Base-by-base conservation (phyloP, 352 stramenopile genomes). In the Elongisporangium undulatum region DNA sequence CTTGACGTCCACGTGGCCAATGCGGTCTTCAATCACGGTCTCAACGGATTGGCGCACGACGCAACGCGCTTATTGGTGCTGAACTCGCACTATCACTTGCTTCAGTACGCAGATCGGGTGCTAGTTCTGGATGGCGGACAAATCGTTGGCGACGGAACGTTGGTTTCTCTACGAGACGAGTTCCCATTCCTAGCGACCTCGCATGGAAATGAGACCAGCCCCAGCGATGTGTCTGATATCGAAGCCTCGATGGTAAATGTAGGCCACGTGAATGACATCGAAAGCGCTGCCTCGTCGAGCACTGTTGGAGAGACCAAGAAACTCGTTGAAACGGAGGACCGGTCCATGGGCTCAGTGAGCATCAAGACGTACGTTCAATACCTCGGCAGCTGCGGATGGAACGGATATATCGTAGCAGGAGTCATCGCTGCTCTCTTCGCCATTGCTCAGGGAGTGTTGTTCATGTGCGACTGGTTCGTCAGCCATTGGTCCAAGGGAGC, bases 51-150 rank as follows among this genome's bases (percentile, higher is more conserved):
- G 8, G 71, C 74, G 7, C 29, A 84, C 16, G 41, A 19, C 38
- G 84, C 78, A 56, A 96, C 87, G 12, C 80, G 97, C 1, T 56
- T 99, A 49, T 68, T 98, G 1, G 95, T 97, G 4, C 94, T 97
- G 0, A 97, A 98, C 69, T 85, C 87, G 19, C 70, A 98, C 49
- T 95, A 98, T 58, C 91, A 97, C 68, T 67, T 98, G 56, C 81
- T 86, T 24, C 49, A 75, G 38, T 83, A 66, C 12, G 75, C 76
- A 19, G 76, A 90, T 54, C 48, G 59, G 6, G 66, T 95, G 21
- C 5, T 93, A 2, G 65, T 93, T 4, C 62, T 98, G 49, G 55
- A 75, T n/a, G n/a, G n/a, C n/a, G n/a, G n/a, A n/a, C n/a, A n/a
- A n/a, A n/a, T n/a, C n/a, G n/a, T 34, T 1, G 24, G n/a, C 6